Percentiles rank a stretch among this genome's conserved stretches.
These are phyloP conservation scores for Coniella lustricola DNA, from an alignment of 2,329 filamentous ascomycete genomes.

Conservation along the genomic window DNA sequence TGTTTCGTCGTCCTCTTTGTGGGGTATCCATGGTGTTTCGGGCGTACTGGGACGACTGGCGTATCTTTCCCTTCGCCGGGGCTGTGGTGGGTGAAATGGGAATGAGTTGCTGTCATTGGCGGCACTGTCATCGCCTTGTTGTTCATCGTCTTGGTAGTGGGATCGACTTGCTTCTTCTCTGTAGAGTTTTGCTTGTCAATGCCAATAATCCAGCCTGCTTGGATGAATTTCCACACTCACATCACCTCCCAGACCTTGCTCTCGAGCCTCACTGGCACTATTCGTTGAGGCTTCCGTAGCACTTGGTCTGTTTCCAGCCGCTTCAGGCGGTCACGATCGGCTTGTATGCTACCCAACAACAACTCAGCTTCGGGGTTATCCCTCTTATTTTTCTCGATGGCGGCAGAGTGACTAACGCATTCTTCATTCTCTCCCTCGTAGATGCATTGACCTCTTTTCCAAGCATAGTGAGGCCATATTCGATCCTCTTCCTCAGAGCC, in stretches of 20 bases:
- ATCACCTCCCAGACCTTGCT: constrained; percentile 1
- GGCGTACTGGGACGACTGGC: no score
- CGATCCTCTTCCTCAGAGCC: constrained; percentile 1
- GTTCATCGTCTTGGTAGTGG: background rate
- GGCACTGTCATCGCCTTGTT: background rate
- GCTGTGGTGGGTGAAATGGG: no score
- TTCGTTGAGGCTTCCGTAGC: background rate
- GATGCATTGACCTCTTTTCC: background rate
- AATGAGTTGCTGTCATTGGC: background rate
- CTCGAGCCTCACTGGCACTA: background rate
- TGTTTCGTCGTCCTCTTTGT: background rate
- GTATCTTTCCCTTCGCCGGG: no score
- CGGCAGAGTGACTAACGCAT: background rate
- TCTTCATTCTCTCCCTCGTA: constrained; percentile 1
- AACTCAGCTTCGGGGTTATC: background rate
- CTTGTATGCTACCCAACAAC: background rate
- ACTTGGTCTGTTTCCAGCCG: background rate
- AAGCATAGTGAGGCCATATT: background rate
- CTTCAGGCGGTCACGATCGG: background rate
- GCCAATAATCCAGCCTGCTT: no score
- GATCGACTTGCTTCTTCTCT: background rate
- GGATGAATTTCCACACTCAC: background rate
- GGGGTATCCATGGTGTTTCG: no score
- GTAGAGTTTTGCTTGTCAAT: background rate
- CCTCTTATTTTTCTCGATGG: background rate